Percentiles rank a stretch among this genome's conserved stretches.
Evolutionary conservation across 495 filamentous ascomycete species (phyloP).

Genomic region (Lasiosphaeris hirsuta): DNA sequence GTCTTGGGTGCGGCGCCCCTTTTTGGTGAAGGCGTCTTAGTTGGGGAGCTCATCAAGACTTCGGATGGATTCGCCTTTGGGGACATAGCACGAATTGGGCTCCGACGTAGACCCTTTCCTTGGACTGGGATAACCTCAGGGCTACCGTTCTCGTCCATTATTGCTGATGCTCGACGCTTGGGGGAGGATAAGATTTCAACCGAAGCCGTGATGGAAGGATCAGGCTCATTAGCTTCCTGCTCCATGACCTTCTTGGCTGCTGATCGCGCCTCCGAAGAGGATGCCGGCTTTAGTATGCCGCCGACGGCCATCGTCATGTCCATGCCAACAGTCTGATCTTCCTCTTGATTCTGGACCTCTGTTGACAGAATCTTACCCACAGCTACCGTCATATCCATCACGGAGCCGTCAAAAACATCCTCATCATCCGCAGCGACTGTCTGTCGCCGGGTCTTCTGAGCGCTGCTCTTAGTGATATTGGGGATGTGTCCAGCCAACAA

Average conservation of each 20-base stretch:
- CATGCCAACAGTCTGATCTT: slow-evolving; percentile 54
- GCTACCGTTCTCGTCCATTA: slow-evolving; percentile 55
- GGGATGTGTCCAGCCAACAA: slow-evolving; percentile 47
- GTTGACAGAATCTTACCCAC: slow-evolving; percentile 61
- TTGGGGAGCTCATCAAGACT: slow-evolving; percentile 1
- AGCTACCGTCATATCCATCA: slow-evolving; percentile 72
- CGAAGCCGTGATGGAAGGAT: slow-evolving; percentile 51
- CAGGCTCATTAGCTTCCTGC: slow-evolving; percentile 52
- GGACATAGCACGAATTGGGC: slow-evolving; percentile 17
- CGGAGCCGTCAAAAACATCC: slow-evolving; percentile 32
- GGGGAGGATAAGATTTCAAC: slow-evolving; percentile 34
- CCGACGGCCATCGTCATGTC: slow-evolving; percentile 58
- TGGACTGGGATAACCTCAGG: slow-evolving; percentile 55
- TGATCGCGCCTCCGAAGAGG: slow-evolving; percentile 34
- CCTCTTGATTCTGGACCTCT: slow-evolving; percentile 41
- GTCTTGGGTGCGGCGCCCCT: slow-evolving; percentile 5
- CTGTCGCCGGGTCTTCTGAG: slow-evolving; percentile 24
- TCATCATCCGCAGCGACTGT: slow-evolving; percentile 27
- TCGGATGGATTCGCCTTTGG: slow-evolving; percentile 5
- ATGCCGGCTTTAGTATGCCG: slow-evolving; percentile 44
- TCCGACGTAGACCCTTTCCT: slow-evolving; percentile 53
- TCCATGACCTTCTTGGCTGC: slow-evolving; percentile 61
- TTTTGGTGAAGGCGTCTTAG: slow-evolving; percentile 14
- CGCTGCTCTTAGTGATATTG: slow-evolving; percentile 24
- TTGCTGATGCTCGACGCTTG: slow-evolving; percentile 12